Base-by-base conservation (phyloP, 1,139 yeast species). In the Kodamaea suecica region DNA sequence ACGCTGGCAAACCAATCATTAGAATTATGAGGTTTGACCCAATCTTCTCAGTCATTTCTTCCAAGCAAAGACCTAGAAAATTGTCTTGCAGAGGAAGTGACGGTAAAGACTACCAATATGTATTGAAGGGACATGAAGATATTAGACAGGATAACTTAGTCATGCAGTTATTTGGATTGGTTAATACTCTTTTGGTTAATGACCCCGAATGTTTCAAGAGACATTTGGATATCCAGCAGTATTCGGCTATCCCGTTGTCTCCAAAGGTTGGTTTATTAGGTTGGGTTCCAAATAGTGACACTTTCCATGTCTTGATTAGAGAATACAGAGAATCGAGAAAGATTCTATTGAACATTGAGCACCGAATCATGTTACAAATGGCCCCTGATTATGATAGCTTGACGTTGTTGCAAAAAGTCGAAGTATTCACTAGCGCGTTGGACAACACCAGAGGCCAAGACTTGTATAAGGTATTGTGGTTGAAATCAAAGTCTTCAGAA, bases 401-500 rank as follows among this genome's bases (percentile, higher is more conserved):
- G 53, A 87, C 97, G 0, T 68, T 90, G 26, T 63, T 94, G 40
- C 95, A 94, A 51, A 92, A 92, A 59, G 94, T 94, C 29, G 99
- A 94, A 59, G 97, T 92, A 1, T 94, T 94, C 63, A 87, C 96
- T 0, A 88, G 92, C 51, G 97, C 98, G 0, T 65, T 94, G 50
- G 97, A 92, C 57, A 92, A 90, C 52, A 92, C 98, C 0, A 71
- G 95, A 48, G 98, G 98, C 1, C 97, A 92, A 59, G 99, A 94
- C 61, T 69, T 94, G 48, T 92, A 92, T 61, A 84, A 94, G 49
- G 97, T 94, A 3, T 66, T 94, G 47, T 94, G 99, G 99, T 73
- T 92, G 46, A 92, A 92, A 63, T 86, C 96, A 31, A 80, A 92
- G 50, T 87, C 97, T 0, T 88, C 97, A 0, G 99, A 94, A 58